Evolutionary conservation across 2,329 filamentous ascomycete species (phyloP), one percentile per base, ranked within the genome.

Genomic region (Botryosphaeria dothidea): DNA sequence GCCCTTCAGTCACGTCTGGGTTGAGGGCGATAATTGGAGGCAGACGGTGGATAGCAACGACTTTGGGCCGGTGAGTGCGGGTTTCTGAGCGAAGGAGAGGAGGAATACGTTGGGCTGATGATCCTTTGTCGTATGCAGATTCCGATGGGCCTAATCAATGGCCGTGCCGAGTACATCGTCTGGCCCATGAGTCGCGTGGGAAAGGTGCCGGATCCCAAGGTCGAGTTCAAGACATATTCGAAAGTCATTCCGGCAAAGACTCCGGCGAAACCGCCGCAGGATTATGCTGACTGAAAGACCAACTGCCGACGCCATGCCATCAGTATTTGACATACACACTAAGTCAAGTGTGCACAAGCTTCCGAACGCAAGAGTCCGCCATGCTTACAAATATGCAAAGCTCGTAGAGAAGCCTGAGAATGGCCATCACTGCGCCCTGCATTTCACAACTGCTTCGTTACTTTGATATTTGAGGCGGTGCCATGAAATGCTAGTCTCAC

Each of bases 1-100:
- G 23, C 94, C 93, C 4, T 84, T 84, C 67, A 92, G 92, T 19
- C 93, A 98, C 80, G 84, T 98, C 29, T 99, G 95, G 95, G 88
- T 99, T 0, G 94, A 98, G 75, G 95, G 95, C 1, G 95, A 99
- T 74, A 92, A 90, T 71, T 85, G 86, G 70, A 84, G 85, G 58
- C 86, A 86, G 71, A 92, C 87, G 64, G 77, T 89, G 66, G 95
- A 99, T 79, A 97, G 93, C 77, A 96, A 97, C 78, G 88, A 88
- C 13, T 97, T 96, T 77, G 95, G 95, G 0, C 92, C 95, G 4
- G 75, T 84, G 48, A 73, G 75, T 67, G 31, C 7, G 17, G 34
- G 21, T 11, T 8, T 19, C 7, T 1, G 31, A 5, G 15, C 34
- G 34, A 7, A 17, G 15, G 17, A 13, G 38, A 25, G 21, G 6